These are phyloP conservation scores for Rhodotorula sp. DNA, from an alignment of 1,284 basidiomycete species.

Conservation along the genomic window DNA sequence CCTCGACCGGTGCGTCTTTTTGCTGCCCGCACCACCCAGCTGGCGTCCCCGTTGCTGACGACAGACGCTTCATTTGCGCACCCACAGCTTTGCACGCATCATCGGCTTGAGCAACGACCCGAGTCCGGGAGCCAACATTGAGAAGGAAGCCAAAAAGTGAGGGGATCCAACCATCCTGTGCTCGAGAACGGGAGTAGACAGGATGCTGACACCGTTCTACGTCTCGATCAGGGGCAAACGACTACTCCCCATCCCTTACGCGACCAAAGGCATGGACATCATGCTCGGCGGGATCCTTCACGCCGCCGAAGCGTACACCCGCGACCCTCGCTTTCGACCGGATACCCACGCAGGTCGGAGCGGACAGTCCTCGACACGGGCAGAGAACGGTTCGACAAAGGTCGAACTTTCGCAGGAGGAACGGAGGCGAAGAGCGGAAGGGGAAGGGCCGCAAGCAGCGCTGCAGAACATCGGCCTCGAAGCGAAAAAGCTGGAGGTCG, in stretches of 20 bases:
- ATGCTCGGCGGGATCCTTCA: slow-evolving; percentile 91
- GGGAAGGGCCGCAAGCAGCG: slow-evolving; percentile 29
- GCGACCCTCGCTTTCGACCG: slow-evolving; percentile 45
- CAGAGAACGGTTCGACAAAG: neutral
- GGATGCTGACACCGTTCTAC: neutral
- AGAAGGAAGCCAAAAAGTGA: slow-evolving; percentile 88
- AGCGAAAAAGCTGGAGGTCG: neutral
- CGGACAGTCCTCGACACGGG: neutral
- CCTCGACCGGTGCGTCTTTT: slow-evolving; percentile 66
- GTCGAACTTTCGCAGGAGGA: slow-evolving; percentile 26
- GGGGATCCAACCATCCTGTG: slow-evolving; percentile 42
- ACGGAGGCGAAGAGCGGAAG: slow-evolving; percentile 28
- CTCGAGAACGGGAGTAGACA: neutral
- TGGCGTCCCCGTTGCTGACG: neutral
- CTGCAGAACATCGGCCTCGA: slow-evolving; percentile 35
- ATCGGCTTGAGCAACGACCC: slow-evolving; percentile 95
- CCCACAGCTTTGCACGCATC: slow-evolving; percentile 74
- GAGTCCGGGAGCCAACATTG: slow-evolving; percentile 97
- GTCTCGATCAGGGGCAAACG: slow-evolving; percentile 54
- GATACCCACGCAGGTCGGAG: neutral
- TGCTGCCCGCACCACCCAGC: neutral
- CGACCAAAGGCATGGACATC: slow-evolving; percentile 99
- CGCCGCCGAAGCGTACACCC: slow-evolving; percentile 81
- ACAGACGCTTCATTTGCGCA: neutral
- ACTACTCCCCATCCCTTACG: slow-evolving; percentile 82